Base-by-base conservation (phyloP, 1,284 basidiomycete genomes). In the Leccinum variabile region DNA sequence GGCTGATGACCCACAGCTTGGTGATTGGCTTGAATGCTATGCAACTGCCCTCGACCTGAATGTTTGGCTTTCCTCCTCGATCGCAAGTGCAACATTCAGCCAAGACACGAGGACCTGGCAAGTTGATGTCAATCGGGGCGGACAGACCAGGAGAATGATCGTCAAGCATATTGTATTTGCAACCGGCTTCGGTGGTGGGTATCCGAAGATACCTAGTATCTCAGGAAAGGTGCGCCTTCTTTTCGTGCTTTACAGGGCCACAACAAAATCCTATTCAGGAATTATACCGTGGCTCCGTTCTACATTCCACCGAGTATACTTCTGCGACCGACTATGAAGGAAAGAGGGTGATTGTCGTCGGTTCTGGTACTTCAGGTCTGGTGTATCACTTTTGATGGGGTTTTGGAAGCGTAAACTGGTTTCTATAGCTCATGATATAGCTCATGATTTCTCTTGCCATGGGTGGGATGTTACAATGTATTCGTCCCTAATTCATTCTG, bases 51-150 rank as follows among this genome's bases (percentile, higher is more conserved):
- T n/a, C 39, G 39, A 82, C 77, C 87, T n/a, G 85, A 88, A 67
- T 75, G 72, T 44, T 87, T 86, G 63, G 83, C 81, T 1, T 75
- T 77, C 82, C 9, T 16, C 39, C 14, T 77, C 72, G 1, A 68
- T 82, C 25, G 73, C 68, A 0, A 69, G 69, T n/a, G 75, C 81
- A 5, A 62, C 65, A 6, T 80, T 72, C 60, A 67, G 76, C 60
- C 65, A 73, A 30, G 63, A 62, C n/a, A 62, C 70, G 11, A 71
- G 68, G 49, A 65, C 65, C 4, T 81, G 80, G 80, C 69, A 68
- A 10, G 66, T 78, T 41, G 68, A 65, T 3, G 64, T 81, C 52
- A 41, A 64, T 53, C 66, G 72, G 39, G 41, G 11, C 10, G 75
- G 70, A 18, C 69, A 64, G 16, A 59, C 63, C 33, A 67, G 72